phyloP scores from a whole-genome alignment of 2,329 filamentous ascomycete species.

The Venturia pyrina region DNA sequence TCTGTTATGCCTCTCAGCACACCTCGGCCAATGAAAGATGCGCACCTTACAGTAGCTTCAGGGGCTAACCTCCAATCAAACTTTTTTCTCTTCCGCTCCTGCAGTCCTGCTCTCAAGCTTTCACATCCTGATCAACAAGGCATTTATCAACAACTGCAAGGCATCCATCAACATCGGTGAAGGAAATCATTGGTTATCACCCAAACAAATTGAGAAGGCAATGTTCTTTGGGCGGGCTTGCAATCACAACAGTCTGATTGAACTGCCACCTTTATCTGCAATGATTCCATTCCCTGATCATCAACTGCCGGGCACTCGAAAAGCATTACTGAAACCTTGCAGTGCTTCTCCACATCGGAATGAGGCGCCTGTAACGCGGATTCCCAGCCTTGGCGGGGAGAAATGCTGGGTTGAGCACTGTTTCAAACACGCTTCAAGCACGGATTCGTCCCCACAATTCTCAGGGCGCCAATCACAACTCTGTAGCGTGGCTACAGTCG shows the following conservation, averaged over 20 bases:
- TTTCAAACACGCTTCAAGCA: constrained; percentile 6
- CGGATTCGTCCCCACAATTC: not conserved
- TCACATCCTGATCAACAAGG: too few relatives aligned
- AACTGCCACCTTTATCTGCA: not conserved
- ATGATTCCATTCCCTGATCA: not conserved
- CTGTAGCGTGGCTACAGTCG: not conserved
- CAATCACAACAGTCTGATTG: not conserved
- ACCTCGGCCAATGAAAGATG: too few relatives aligned
- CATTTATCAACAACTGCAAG: not conserved
- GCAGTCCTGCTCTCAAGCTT: not conserved
- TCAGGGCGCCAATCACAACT: not conserved
- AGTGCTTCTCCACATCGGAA: not conserved
- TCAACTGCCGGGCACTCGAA: not conserved
- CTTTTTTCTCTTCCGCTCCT: not conserved
- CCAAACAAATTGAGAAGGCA: not conserved
- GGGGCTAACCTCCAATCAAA: not conserved
- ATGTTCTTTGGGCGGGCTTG: too few relatives aligned
- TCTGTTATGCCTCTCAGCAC: too few relatives aligned
- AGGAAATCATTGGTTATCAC: too few relatives aligned
- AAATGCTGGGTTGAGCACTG: not conserved
- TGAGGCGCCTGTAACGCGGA: not conserved
- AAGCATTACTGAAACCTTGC: not conserved
- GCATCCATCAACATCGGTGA: not conserved
- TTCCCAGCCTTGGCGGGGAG: not conserved
- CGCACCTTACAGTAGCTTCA: not conserved